These are phyloP conservation scores for Cladosporium sp. DNA, from an alignment of 2,329 filamentous ascomycete genomes.

Conservation along the genomic window DNA sequence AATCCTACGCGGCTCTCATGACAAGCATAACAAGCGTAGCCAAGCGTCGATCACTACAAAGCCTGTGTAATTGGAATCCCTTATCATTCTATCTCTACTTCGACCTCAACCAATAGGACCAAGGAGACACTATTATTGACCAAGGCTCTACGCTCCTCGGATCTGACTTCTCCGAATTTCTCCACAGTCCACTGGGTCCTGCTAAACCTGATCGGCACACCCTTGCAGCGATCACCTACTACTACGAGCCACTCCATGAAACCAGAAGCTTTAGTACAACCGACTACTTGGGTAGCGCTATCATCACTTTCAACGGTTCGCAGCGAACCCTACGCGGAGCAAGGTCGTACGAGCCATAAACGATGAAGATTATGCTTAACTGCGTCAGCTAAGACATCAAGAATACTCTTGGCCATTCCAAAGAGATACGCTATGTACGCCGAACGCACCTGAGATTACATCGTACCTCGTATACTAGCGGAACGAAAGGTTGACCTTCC, in stretches of 20 bases:
- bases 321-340: neutral
- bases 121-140: neutral
- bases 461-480: neutral
- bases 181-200: neutral
- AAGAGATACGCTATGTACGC: conserved; percentile 8
- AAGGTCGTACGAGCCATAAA: neutral
- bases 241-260: neutral
- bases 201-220: conserved; percentile 1
- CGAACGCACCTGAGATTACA: neutral
- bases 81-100: neutral
- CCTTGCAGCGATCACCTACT: conserved; percentile 5
- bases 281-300: neutral
- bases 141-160: neutral
- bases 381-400: neutral
- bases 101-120: neutral
- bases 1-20: neutral
- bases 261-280: neutral
- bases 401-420: neutral
- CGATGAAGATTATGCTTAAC: neutral
- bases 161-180: neutral
- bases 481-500: neutral
- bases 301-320: neutral
- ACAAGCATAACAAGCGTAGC: conserved; percentile 1
- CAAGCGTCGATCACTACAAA: neutral
- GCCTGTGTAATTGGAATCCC: neutral